These are phyloP conservation scores for Tylopilus intermedius DNA, from an alignment of 768 basidiomycete genomes.

Conservation along the genomic window DNA sequence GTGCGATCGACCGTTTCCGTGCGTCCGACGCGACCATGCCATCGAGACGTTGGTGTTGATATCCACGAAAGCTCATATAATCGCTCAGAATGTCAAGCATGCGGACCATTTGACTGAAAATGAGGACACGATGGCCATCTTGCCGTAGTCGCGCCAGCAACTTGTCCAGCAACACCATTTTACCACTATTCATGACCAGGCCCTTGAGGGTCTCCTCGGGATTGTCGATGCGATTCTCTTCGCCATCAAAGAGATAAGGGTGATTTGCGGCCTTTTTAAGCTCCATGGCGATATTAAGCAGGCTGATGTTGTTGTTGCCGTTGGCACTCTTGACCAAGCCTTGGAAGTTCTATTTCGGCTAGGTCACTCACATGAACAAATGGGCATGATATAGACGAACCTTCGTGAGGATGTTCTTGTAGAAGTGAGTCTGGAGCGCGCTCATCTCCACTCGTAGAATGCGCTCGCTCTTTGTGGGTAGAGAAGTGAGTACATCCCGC, in stretches of 20 bases:
- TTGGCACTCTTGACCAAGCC: slow-evolving; percentile 87
- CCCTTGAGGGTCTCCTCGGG: slow-evolving; percentile 86
- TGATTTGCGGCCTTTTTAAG: slow-evolving; percentile 98
- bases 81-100: slow-evolving; percentile 93
- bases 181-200: slow-evolving; percentile 98
- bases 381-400: slow-evolving; percentile 32
- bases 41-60: slow-evolving; percentile 90
- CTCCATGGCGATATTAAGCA: slow-evolving; percentile 99
- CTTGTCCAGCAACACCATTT: slow-evolving; percentile 97
- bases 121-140: slow-evolving; percentile 94
- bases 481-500: slow-evolving; percentile 89
- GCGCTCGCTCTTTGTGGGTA: slow-evolving; percentile 97
- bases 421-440: slow-evolving; percentile 93
- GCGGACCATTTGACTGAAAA: slow-evolving; percentile 99
- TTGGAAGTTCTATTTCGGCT: slow-evolving; percentile 70
- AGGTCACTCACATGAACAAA: slow-evolving; percentile 1
- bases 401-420: slow-evolving; percentile 97
- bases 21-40: slow-evolving; percentile 92
- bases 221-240: slow-evolving; percentile 60
- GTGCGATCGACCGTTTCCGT: slow-evolving; percentile 92
- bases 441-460: slow-evolving; percentile 98
- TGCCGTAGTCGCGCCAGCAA: slow-evolving; percentile 82
- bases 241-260: slow-evolving; percentile 96
- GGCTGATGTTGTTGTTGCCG: slow-evolving; percentile 85
- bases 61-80: slow-evolving; percentile 87